Evolutionary conservation across 2,329 filamentous ascomycete genomes (phyloP).

Genomic region (Mycosphaerelloides madeirae): DNA sequence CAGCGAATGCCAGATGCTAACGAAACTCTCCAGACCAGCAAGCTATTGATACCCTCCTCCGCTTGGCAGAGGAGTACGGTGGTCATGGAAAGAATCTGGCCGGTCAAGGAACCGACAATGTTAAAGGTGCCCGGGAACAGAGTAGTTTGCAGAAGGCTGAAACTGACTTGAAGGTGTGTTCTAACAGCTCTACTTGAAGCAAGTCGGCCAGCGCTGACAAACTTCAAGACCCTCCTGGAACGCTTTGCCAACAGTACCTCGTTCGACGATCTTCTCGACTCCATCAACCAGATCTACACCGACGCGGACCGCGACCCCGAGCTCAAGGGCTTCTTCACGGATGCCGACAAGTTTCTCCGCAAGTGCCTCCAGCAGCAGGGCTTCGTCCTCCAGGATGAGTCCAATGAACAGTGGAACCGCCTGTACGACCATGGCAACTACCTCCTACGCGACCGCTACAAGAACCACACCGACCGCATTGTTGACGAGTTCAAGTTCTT

Average conservation of each 20-base stretch:
- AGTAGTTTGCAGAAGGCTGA: conserved; percentile 66
- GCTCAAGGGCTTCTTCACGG: conserved; percentile 83
- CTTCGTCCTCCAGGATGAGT: conserved; percentile 77
- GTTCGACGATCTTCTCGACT: conserved; percentile 75
- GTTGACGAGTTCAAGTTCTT: conserved; percentile 89
- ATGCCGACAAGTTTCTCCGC: conserved; percentile 71
- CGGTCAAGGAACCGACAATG: conserved; percentile 60
- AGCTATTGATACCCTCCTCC: conserved; percentile 82
- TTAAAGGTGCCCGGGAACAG: conserved; percentile 66
- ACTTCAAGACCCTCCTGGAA: conserved; percentile 72
- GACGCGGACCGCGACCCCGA: conserved; percentile 84
- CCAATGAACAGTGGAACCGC: conserved; percentile 74
- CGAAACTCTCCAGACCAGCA: conserved; percentile 57
- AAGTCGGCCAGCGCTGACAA: conserved; percentile 47
- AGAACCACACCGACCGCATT: conserved; percentile 76
- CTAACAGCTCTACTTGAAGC: conserved; percentile 36
- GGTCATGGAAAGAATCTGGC: conserved; percentile 65
- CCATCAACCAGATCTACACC: conserved; percentile 78
- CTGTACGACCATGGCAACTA: conserved; percentile 83
- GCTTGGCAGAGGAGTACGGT: conserved; percentile 78
- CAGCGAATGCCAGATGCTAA: conserved; percentile 23
- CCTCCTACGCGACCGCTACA: conserved; percentile 84
- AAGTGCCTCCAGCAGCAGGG: conserved; percentile 83
- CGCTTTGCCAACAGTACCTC: conserved; percentile 95
- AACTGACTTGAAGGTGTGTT: conserved; percentile 66